Percentiles rank a stretch among this genome's conserved stretches.
phyloP scores from a whole-genome alignment of 768 basidiomycete genomes.

The Tephrocybe rancida region DNA sequence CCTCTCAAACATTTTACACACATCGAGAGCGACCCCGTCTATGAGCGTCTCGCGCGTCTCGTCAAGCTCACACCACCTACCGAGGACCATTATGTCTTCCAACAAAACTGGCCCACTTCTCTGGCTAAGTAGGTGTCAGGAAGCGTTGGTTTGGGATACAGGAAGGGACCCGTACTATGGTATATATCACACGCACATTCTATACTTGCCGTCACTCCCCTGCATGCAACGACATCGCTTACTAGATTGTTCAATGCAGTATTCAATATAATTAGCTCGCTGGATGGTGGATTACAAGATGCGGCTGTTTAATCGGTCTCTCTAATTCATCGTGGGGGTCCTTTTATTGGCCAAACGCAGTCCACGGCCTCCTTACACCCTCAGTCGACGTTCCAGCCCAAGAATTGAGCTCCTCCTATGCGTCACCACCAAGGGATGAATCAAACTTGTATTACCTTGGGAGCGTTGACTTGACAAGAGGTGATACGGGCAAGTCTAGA shows the following conservation, averaged over 20 bases:
- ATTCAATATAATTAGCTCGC: neutral
- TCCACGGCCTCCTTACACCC: no score
- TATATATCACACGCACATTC: conserved; percentile 1
- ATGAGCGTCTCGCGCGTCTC: conserved; percentile 64
- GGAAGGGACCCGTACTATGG: neutral
- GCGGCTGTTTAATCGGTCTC: no score
- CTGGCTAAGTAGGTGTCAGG: neutral
- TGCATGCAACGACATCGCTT: neutral
- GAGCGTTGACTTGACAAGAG: no score
- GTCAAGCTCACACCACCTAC: conserved; percentile 67
- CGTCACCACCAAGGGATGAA: no score
- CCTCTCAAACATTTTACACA: conserved; percentile 75
- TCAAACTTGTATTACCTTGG: no score
- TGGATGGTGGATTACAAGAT: no score
- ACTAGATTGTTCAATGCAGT: conserved; percentile 5
- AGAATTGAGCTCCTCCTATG: neutral
- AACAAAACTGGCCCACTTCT: conserved; percentile 53
- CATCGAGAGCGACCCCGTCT: conserved; percentile 70
- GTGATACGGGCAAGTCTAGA: no score
- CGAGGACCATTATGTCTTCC: conserved; percentile 79
- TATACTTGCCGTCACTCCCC: neutral
- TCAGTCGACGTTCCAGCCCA: neutral
- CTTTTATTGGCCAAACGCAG: no score
- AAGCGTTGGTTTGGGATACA: neutral
- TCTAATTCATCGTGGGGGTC: no score